These are phyloP conservation scores for Citrus cavaleriei DNA, from an alignment of 345 rosid genomes.

Conservation along the genomic window DNA sequence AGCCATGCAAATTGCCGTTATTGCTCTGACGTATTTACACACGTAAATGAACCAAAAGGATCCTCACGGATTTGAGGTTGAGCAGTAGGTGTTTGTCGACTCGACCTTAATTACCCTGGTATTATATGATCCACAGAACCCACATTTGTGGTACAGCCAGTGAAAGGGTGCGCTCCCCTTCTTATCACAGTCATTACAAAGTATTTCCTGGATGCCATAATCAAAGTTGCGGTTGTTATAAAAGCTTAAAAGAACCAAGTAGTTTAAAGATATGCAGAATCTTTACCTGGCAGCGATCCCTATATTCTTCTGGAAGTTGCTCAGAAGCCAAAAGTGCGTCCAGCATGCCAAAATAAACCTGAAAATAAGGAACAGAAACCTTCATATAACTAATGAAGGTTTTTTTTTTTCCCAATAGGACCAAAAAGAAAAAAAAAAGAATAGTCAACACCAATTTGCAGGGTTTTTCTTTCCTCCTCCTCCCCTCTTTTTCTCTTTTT, in stretches of 20 bases:
- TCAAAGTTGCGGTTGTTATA: background rate
- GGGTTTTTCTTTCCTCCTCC: background rate
- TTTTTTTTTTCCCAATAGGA: background rate
- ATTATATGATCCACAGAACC: slow-evolving; percentile 63
- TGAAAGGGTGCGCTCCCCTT: slow-evolving; percentile 65
- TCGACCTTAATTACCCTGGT: slow-evolving; percentile 41
- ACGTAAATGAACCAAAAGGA: slow-evolving; percentile 4
- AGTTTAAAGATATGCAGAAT: background rate
- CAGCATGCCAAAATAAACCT: slow-evolving; percentile 68
- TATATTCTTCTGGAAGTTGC: slow-evolving; percentile 58
- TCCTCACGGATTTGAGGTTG: slow-evolving; percentile 12
- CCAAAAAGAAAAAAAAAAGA: background rate
- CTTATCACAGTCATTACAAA: slow-evolving; percentile 71
- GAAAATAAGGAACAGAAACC: background rate
- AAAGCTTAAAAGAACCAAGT: background rate
- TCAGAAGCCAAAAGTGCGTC: slow-evolving; percentile 57
- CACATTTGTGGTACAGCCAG: slow-evolving; percentile 78
- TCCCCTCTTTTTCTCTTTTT: background rate
- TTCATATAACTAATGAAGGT: background rate
- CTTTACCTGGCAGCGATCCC: slow-evolving; percentile 50
- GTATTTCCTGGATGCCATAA: slow-evolving; percentile 46
- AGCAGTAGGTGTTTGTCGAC: slow-evolving; percentile 10
- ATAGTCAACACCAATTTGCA: background rate
- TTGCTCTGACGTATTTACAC: slow-evolving; percentile 7
- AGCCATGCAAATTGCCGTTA: background rate